Base-by-base conservation (phyloP, 1,139 yeast species). In the Tardiomyces depauwii region DNA sequence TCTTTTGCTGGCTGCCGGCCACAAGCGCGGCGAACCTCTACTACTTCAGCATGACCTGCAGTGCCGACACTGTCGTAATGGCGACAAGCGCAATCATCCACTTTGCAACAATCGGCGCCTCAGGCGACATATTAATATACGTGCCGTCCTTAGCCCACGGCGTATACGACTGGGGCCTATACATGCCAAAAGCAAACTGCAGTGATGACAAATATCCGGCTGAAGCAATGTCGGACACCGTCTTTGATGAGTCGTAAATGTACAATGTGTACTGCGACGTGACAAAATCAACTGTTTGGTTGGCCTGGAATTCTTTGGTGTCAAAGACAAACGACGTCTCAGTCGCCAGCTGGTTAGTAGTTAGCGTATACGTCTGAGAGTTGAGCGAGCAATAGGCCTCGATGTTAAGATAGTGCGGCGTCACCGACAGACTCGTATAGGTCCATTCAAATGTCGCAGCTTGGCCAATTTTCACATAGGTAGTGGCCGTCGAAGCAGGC, bases 401-500 rank as follows among this genome's bases (percentile, higher is more conserved):
- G 33, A 68, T 59, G 48, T 68, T 65, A 43, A 68, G 47, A 1
- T 62, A 62, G 19, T 58, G 51, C 1, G 72, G 72, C 9, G 68
- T 61, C 19, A 64, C 59, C 1, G 51, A 45, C 13, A 68, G 57
- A 41, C 61, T 58, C 21, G 71, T 66, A 49, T 63, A 68, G 32
- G 61, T 55, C 72, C 72, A 68, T 25, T 63, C 58, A 49, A 68
- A 68, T 13, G 72, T 66, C 12, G 70, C 72, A 38, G 55, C 51
- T 14, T 61, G 62, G 3, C 73, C 72, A 39, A 64, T 55, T 50
- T 65, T 65, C 49, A 67, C 55, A 48, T 68, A 68, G 1, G 70
- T 63, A 2, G 61, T 50, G 25, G 55, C 57, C 11, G 69, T 64
- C 3, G 66, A 50, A 2, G 54, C 57, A 1, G 72, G 72, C 10